Evolutionary conservation across 2,329 filamentous ascomycete genomes (phyloP), one percentile per base, ranked within the genome.

Genomic region (Emericellopsis atlantica): DNA sequence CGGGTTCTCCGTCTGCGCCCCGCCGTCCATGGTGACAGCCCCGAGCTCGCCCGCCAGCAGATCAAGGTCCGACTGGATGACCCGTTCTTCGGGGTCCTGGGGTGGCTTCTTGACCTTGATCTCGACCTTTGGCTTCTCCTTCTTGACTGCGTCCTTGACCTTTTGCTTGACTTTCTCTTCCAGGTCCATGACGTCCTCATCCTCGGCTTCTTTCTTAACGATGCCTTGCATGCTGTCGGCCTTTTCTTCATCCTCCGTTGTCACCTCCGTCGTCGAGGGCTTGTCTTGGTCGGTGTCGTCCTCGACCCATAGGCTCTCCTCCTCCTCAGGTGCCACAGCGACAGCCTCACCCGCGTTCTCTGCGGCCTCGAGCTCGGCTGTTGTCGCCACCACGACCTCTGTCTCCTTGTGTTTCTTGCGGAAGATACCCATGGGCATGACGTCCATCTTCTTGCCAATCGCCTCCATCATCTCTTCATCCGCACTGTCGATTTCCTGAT

Each of bases 281-380:
- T n/a, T 39, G 21, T 38, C 43, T 4, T 31, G 21, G 32, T 23
- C 18, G 5, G 24, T 34, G 33, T 34, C 24, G 43, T 43, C 50
- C 22, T 67, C 60, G 7, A 70, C 60, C 52, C 64, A 71, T 6
- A 71, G 59, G 32, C 64, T 65, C 29, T 68, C 64, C 24, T 40
- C 39, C 22, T 40, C 39, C 9, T 29, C 26, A 6, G 26, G 26
- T 9, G 8, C 32, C 32, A 35, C 32, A 15, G 32, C 18, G 42
- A 69, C 65, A 34, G 66, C 62, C 15, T 59, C 64, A 0, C 61
- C 50, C 1, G 58, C 64, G 3, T 67, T 65, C 43, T 76, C 69
- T 40, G 70, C 66, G 0, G 70, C 72, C 46, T 75, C 69, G 11
- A 76, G 60, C 47, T 78, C 73, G 32, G 70, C 72, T n/a, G 70